phyloP scores from a whole-genome alignment of 129 eudicot species.

The Centaurea solstitialis region DNA sequence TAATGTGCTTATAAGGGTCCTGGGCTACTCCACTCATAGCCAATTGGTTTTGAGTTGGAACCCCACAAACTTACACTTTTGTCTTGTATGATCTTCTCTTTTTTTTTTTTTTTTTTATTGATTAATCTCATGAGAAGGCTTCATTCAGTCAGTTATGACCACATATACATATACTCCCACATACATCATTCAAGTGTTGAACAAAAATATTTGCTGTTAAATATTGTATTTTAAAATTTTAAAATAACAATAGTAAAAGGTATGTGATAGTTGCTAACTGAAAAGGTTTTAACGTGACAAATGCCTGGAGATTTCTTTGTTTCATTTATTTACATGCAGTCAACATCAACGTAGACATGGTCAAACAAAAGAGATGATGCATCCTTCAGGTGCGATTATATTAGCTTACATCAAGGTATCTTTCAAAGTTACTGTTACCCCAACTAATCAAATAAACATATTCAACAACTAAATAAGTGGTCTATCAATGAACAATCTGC shows the following conservation, averaged over 20 bases:
- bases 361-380: neutral
- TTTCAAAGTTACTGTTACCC: too few species aligned
- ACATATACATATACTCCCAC: neutral
- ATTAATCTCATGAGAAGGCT: neutral
- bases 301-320: neutral
- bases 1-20: too few species aligned
- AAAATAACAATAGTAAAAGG: neutral
- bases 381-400: neutral
- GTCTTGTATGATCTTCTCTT: neutral
- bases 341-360: neutral
- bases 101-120: too few species aligned
- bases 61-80: too few species aligned
- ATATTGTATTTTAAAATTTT: neutral
- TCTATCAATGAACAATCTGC: too few species aligned
- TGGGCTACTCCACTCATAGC: too few species aligned
- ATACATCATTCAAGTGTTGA: neutral
- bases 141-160: neutral
- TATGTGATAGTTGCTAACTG: neutral
- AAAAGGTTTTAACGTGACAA: neutral
- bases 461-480: too few species aligned
- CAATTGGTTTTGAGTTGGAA: too few species aligned
- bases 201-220: neutral
- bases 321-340: neutral
- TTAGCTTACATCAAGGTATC: neutral
- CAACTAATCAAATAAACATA: too few species aligned